Base-by-base conservation (phyloP, 2,329 filamentous ascomycete genomes). In the Leptographium flavum region DNA sequence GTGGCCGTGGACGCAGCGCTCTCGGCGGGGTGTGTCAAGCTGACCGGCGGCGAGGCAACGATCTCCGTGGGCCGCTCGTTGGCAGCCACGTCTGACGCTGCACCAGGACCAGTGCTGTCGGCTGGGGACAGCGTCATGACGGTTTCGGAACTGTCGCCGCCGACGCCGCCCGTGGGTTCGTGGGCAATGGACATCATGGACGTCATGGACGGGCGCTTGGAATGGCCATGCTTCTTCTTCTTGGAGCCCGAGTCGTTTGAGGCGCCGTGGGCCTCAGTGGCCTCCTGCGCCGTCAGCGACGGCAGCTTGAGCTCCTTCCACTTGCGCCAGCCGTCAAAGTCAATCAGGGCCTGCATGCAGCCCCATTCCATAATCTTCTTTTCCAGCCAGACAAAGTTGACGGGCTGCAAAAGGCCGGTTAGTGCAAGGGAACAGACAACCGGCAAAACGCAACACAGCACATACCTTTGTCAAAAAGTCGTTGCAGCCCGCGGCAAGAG, bases 341-440 rank as follows among this genome's bases (percentile, higher is more conserved):
- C 92, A 57, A 98, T 96, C 22, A 98, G 73, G 10, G 92, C 92
- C 67, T 96, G 92, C 92, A 98, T 98, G 68, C 92, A 96, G 46
- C 92, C 92, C 92, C 92, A 98, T 70, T 98, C 92, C 66, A 93
- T 95, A 54, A 96, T 88, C 63, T 98, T 98, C 47, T 90, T 79
- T 61, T 95, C 87, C 23, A 98, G 76, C 88, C 90, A 98, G 48
- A 93, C 83, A 58, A 95, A 95, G 60, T 94, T 94, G 54, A 98
- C 90, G 19, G 92, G 92, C 86, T 94, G 58, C 37, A 40, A 11
- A 28, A 4, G 25, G 30, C n/a, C 23, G 39, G 17, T 47, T 17
- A 41, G 42, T 4, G 21, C 15, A 41, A 22, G 11, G 33, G n/a
- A 22, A 32, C 8, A 11, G 22, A 7, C 21, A 45, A 11, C 6